Percentiles rank a stretch among this genome's conserved stretches.
Evolutionary conservation across 768 basidiomycete genomes (phyloP).

Genomic region (Polyporus arcularius): DNA sequence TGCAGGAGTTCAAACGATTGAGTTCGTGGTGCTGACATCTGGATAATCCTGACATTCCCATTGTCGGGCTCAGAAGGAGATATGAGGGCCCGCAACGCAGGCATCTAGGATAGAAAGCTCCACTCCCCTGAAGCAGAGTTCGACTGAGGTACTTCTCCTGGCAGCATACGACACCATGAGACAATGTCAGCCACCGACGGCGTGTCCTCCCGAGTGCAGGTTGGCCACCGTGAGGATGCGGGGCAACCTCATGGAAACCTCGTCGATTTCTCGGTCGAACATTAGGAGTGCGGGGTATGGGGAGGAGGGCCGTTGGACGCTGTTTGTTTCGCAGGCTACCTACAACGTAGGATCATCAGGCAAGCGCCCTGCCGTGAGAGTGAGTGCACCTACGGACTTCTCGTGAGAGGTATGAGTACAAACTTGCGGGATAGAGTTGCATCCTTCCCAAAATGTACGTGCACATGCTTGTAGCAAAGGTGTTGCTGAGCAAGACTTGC

Average conservation of each 20-base stretch:
- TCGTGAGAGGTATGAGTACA: slow-evolving; percentile 6
- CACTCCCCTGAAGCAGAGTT: no score
- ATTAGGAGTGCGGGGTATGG: slow-evolving; percentile 3
- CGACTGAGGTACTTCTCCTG: neutral
- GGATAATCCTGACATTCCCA: neutral
- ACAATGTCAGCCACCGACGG: neutral
- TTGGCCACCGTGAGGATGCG: slow-evolving; percentile 5
- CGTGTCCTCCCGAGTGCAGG: neutral
- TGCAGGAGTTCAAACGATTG: neutral
- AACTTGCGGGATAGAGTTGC: slow-evolving; percentile 15
- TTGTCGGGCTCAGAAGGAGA: neutral
- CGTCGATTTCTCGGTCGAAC: slow-evolving; percentile 18
- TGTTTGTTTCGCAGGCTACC: neutral
- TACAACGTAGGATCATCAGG: slow-evolving; percentile 10
- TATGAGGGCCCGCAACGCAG: neutral
- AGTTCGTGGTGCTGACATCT: neutral
- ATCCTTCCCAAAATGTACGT: slow-evolving; percentile 13
- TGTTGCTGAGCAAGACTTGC: neutral
- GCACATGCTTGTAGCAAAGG: neutral
- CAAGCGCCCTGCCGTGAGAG: slow-evolving; percentile 7
- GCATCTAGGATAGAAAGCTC: neutral
- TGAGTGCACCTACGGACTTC: neutral
- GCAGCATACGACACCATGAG: neutral
- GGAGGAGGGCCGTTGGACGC: neutral
- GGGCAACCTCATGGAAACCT: slow-evolving; percentile 18